Evolutionary conservation across 192 early-diverging fungal genomes (phyloP), one percentile per base, ranked within the genome.

Genomic region (Umbelopsis sp.): DNA sequence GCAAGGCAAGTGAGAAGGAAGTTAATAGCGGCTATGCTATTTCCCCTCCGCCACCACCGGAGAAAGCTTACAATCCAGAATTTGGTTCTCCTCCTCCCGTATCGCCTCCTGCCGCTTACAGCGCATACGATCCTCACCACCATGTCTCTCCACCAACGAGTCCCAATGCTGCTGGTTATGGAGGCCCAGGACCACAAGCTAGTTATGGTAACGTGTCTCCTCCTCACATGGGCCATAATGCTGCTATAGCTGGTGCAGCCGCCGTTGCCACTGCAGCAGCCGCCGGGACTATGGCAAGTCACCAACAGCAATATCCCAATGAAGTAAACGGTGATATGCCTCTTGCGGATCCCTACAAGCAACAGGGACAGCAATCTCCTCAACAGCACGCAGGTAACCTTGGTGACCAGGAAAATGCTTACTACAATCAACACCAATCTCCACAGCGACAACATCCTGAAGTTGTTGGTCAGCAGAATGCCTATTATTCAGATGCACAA

Each of bases 301-400:
- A 62, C 6, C 56, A 62, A 32, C 56, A 62, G 17, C 52, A 53
- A 26, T 62, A 62, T 62, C 56, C 56, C 12, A 62, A 62, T 26
- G 56, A 62, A 32, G 56, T 62, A 0, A 62, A 62, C n/a, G 56
- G 56, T 29, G 56, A 62, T 62, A 62, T 62, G 56, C 56, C 56
- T 0, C 26, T 62, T 11, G 6, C 56, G 16, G 56, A 29, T 32
- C 53, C 53, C 4, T 49, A 49, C 47, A 49, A 49, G 47, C 47
- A 49, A 21, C 47, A 7, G n/a, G 10, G 12, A 41, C 47, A 49
- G 16, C 47, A 49, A 21, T 25, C 25, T 25, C 56, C 56, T 32
- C 31, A 62, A 34, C 29, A 62, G 4, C 56, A 32, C 0, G 16
- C 32, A 4, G 29, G 16, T 7, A 32, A 36, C 14, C 14, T 20